These are phyloP conservation scores for Aspergillus bombycis DNA, from an alignment of 2,329 filamentous ascomycete species.

Conservation along the genomic window DNA sequence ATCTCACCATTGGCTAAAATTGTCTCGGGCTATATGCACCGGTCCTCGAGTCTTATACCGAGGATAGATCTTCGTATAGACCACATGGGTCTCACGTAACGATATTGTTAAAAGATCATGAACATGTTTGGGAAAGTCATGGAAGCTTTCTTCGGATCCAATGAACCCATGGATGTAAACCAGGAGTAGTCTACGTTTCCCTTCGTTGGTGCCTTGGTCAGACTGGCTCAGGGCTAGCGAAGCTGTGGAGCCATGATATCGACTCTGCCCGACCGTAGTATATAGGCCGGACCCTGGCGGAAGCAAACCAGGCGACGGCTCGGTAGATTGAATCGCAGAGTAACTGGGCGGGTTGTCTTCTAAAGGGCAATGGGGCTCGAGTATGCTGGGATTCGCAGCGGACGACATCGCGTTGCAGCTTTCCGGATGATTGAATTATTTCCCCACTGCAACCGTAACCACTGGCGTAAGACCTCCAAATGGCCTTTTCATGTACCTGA, in stretches of 20 bases:
- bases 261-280: neutral
- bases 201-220: neutral
- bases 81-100: conserved; percentile 71
- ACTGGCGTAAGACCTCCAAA: neutral
- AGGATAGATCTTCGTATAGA: conserved; percentile 73
- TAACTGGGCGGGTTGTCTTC: neutral
- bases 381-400: neutral
- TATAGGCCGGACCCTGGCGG: neutral
- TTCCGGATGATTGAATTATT: neutral
- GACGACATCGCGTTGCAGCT: neutral
- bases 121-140: conserved; percentile 83
- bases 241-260: conserved; percentile 3
- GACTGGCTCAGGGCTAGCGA: neutral
- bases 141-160: conserved; percentile 84
- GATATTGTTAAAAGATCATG: conserved; percentile 72
- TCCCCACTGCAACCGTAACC: neutral
- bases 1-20: conserved; percentile 74
- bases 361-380: neutral
- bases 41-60: conserved; percentile 49
- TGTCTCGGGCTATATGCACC: conserved; percentile 70
- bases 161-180: conserved; percentile 91
- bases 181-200: conserved; percentile 64
- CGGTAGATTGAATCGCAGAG: neutral
- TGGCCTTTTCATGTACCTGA: neutral
- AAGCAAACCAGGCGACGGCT: neutral